These are phyloP conservation scores for Malbranchea cinnamomea DNA, from an alignment of 2,329 filamentous ascomycete genomes.

Conservation along the genomic window DNA sequence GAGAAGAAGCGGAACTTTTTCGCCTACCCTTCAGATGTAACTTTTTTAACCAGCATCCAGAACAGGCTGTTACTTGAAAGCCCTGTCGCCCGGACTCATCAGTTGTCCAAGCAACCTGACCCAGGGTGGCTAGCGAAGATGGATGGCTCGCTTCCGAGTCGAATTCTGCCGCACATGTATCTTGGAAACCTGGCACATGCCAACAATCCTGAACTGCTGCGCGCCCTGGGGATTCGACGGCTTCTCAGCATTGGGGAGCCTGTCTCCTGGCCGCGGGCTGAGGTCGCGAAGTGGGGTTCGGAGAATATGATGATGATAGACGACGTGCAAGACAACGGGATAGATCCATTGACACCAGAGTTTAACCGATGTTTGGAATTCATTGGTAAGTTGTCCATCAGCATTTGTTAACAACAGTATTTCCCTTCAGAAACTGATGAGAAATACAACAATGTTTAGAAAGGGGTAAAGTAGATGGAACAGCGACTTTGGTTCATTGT, in stretches of 20 bases:
- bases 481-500: slow-evolving; percentile 86
- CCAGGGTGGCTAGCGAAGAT: slow-evolving; percentile 70
- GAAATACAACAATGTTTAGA: no score
- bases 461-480: slow-evolving; percentile 58
- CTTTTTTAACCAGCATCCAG: slow-evolving; percentile 62
- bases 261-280: slow-evolving; percentile 61
- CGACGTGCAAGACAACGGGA: slow-evolving; percentile 89
- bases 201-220: slow-evolving; percentile 76
- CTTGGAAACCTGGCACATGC: slow-evolving; percentile 85
- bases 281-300: slow-evolving; percentile 55
- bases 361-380: slow-evolving; percentile 79
- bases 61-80: slow-evolving; percentile 51
- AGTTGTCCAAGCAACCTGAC: slow-evolving; percentile 23
- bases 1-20: slow-evolving; percentile 84
- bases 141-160: slow-evolving; percentile 81
- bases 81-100: slow-evolving; percentile 16
- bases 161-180: slow-evolving; percentile 88
- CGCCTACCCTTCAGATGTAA: slow-evolving; percentile 81
- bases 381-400: slow-evolving; percentile 53
- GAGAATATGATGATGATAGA: slow-evolving; percentile 72
- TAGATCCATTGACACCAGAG: slow-evolving; percentile 76
- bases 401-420: not conserved
- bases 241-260: slow-evolving; percentile 87
- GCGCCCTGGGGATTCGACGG: slow-evolving; percentile 66
- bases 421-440: not conserved